A percentile compares a stretch with the other conserved stretches of the same genome.
These are phyloP conservation scores for Umbelopsis vinacea DNA, from an alignment of 192 early-diverging fungal species.

Conservation along the genomic window DNA sequence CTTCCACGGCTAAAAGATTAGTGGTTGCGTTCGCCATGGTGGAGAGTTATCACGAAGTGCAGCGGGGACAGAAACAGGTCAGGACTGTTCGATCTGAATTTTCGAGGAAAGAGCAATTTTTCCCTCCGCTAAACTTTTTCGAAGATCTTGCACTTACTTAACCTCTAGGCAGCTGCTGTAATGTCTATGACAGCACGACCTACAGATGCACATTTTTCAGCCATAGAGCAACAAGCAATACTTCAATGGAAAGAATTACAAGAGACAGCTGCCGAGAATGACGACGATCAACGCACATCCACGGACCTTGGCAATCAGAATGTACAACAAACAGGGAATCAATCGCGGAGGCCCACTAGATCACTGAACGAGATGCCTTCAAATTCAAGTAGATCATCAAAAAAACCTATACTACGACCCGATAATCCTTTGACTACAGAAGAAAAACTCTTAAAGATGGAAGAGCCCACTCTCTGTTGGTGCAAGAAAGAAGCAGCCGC, in stretches of 20 bases:
- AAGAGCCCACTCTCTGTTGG: slow-evolving; percentile 16
- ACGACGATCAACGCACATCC: neutral
- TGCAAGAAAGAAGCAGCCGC: slow-evolving; percentile 1
- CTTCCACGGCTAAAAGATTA: slow-evolving; percentile 61
- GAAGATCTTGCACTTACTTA: neutral
- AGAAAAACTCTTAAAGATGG: slow-evolving; percentile 10
- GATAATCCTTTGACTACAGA: slow-evolving; percentile 2
- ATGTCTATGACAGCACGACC: slow-evolving; percentile 9
- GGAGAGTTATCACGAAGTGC: neutral
- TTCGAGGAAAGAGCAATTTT: neutral
- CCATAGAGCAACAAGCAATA: slow-evolving; percentile 2
- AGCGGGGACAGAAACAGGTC: neutral
- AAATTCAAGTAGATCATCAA: neutral
- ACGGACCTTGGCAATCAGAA: neutral
- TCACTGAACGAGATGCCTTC: neutral
- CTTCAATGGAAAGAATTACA: slow-evolving; percentile 6
- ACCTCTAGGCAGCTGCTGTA: neutral
- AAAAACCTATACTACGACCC: neutral
- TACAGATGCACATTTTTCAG: slow-evolving; percentile 12
- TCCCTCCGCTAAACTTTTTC: neutral
- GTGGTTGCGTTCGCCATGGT: slow-evolving; percentile 22
- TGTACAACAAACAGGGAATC: too few relatives aligned
- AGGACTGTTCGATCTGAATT: neutral
- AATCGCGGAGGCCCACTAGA: too few relatives aligned
- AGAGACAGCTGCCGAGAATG: neutral